These are phyloP conservation scores for Apiospora hydei DNA, from an alignment of 2,329 filamentous ascomycete species.

Conservation along the genomic window DNA sequence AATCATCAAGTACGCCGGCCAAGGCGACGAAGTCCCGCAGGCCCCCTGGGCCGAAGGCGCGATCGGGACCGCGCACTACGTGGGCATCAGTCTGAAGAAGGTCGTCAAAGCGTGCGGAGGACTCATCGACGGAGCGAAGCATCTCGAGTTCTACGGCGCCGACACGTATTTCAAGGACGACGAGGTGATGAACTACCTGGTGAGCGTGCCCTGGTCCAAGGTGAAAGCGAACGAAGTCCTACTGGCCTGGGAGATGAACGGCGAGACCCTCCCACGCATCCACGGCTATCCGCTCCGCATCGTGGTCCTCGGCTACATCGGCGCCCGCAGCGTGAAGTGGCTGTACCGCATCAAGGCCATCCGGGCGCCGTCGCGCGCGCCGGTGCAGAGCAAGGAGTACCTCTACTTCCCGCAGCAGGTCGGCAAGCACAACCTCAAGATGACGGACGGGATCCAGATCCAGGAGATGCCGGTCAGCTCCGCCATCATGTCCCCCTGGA, in stretches of 20 bases:
- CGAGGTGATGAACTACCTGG: constrained; percentile 70
- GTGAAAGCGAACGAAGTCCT: constrained; percentile 72
- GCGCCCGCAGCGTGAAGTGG: constrained; percentile 70
- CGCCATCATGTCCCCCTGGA: constrained; percentile 70
- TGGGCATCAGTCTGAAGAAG: constrained; percentile 71
- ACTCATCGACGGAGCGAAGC: constrained; percentile 58
- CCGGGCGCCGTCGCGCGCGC: constrained; percentile 59
- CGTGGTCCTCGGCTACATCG: constrained; percentile 72
- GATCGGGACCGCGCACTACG: constrained; percentile 69
- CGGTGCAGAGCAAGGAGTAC: constrained; percentile 71
- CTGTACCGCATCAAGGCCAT: constrained; percentile 70
- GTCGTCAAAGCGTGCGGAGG: constrained; percentile 76
- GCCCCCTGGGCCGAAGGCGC: constrained; percentile 71
- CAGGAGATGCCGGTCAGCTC: constrained; percentile 76
- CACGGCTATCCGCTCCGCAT: constrained; percentile 70
- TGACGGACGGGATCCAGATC: constrained; percentile 69
- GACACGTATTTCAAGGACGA: constrained; percentile 78
- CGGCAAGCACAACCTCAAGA: constrained; percentile 69
- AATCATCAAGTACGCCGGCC: constrained; percentile 68
- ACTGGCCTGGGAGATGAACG: constrained; percentile 77
- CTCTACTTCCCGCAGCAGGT: constrained; percentile 73
- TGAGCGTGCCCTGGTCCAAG: constrained; percentile 72
- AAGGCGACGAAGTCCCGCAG: constrained; percentile 68
- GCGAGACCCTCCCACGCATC: constrained; percentile 66
- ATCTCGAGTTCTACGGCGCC: constrained; percentile 73